Base-by-base conservation (phyloP, 2,329 filamentous ascomycete genomes). In the Venturia aucupariae region DNA sequence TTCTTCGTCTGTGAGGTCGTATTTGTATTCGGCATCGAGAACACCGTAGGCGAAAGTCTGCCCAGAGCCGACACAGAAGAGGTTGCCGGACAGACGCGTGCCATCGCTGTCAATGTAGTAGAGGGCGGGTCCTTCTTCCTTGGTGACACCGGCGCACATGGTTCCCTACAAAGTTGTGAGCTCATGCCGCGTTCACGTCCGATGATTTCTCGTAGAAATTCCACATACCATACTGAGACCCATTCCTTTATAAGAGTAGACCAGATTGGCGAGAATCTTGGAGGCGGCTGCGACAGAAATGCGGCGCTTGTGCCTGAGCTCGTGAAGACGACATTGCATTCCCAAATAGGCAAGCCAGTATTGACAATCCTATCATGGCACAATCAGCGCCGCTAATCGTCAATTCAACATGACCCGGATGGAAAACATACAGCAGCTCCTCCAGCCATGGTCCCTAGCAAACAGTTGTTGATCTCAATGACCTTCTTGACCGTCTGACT, bases 401-500 rank as follows among this genome's bases (percentile, higher is more conserved):
- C 55, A 65, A 60, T 69, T 74, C 67, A 71, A 48, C 62, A 60
- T 57, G 17, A 48, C 24, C 60, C 32, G 57, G 11, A 30, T 22
- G 15, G 59, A 13, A 13, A 65, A 78, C 84, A 75, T 79, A 88
- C 86, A 77, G 94, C 94, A 74, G 94, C 94, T 79, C 94, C 94
- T 78, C 94, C 94, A 68, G 94, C 94, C 93, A 99, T 96, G 70
- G 94, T 99, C 69, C 94, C 94, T 73, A 99, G 80, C 78, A 99
- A 84, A 78, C 88, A 89, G 78, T 84, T 90, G 82, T 96, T 96
- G 83, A 96, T 96, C 84, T 96, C 92, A 75, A 99, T 97, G 71
- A 99, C 94, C 84, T 99, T 99, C 87, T 99, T 99, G 75, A 99
- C 94, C 63, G 94, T 99, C 84, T 99, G 94, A 80, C 90, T 96